These are phyloP conservation scores for Borealophlyctis nickersoniae DNA, from an alignment of 192 early-diverging fungal genomes.

Conservation along the genomic window DNA sequence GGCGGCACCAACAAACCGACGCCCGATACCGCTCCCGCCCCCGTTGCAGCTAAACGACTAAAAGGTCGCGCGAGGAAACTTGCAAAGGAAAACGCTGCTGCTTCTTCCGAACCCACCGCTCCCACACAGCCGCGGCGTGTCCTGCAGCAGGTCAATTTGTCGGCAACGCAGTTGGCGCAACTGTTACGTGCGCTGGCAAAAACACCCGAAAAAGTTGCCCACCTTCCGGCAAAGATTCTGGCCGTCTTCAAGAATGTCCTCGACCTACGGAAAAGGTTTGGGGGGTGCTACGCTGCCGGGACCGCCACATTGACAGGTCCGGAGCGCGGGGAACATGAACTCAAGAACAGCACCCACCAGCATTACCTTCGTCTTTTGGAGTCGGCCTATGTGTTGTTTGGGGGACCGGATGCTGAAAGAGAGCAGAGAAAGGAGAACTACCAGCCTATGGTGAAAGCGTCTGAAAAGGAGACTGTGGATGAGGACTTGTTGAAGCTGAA, in stretches of 20 bases:
- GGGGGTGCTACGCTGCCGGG: not conserved
- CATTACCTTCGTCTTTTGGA: not conserved
- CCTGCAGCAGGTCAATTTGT: not conserved
- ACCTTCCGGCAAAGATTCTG: not conserved
- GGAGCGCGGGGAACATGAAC: not conserved
- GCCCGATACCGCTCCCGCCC: not conserved
- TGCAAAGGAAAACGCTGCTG: not conserved
- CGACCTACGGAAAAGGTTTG: not conserved
- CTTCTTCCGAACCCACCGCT: not conserved
- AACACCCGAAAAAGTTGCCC: no score
- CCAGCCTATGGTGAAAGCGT: no score
- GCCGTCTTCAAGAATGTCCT: not conserved
- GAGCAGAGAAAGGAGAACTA: not conserved
- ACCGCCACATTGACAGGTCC: not conserved
- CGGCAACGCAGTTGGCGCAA: not conserved
- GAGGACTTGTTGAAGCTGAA: not conserved
- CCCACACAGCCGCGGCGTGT: not conserved
- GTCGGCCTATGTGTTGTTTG: not conserved
- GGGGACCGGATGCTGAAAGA: not conserved
- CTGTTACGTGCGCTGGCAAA: no score
- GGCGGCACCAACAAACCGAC: not conserved
- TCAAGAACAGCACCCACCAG: not conserved
- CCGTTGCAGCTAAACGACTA: not conserved
- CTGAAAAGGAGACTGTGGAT: not conserved
- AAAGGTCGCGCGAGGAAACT: not conserved